These are phyloP conservation scores for Geotrichum klebahnii DNA, from an alignment of 1,139 yeast genomes.

Conservation along the genomic window DNA sequence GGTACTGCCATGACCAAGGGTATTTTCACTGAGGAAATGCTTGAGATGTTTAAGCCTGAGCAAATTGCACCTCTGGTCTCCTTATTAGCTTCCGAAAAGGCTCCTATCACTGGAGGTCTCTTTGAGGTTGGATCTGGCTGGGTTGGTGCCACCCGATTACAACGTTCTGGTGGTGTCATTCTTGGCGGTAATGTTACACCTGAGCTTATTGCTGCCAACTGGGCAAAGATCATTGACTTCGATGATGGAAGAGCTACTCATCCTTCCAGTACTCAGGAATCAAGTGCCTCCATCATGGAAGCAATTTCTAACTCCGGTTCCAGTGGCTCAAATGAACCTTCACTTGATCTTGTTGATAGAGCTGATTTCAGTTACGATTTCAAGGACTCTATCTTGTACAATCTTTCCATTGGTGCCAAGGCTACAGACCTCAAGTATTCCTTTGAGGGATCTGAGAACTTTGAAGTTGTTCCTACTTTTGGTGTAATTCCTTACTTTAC, in stretches of 20 bases:
- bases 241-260: slow-evolving; percentile 50
- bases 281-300: slow-evolving; percentile 70
- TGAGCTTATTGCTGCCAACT: slow-evolving; percentile 66
- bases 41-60: slow-evolving; percentile 78
- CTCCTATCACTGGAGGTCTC: slow-evolving; percentile 63
- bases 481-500: slow-evolving; percentile 79
- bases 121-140: slow-evolving; percentile 87
- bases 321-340: slow-evolving; percentile 34
- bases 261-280: slow-evolving; percentile 68
- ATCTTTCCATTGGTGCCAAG: slow-evolving; percentile 83
- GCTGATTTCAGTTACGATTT: slow-evolving; percentile 53
- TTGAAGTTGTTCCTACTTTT: slow-evolving; percentile 87
- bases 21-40: slow-evolving; percentile 72
- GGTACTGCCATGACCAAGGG: slow-evolving; percentile 96
- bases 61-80: slow-evolving; percentile 90
- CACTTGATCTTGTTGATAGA: slow-evolving; percentile 30
- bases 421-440: slow-evolving; percentile 72
- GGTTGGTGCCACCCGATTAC: slow-evolving; percentile 94
- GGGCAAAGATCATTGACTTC: slow-evolving; percentile 66
- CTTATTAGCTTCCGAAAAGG: slow-evolving; percentile 67
- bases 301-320: slow-evolving; percentile 53
- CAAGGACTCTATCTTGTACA: slow-evolving; percentile 77
- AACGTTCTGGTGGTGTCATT: slow-evolving; percentile 82
- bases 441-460: slow-evolving; percentile 72
- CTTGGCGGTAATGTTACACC: slow-evolving; percentile 54